Conservation (phyloP, 2,329 filamentous ascomycete genomes). For the Cladosporium sp. region DNA sequence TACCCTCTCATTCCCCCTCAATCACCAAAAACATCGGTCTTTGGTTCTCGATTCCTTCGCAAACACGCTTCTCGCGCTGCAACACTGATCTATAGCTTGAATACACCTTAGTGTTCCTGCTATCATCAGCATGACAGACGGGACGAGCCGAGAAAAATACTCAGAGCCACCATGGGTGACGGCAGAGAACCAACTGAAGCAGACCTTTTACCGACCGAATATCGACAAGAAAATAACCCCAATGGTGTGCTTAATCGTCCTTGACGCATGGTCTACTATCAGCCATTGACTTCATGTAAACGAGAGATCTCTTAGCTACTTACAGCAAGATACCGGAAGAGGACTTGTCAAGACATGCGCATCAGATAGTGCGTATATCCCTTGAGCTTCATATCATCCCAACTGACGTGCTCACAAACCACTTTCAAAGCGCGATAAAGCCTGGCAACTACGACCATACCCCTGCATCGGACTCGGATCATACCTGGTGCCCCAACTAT, state of each 20-base stretch:
- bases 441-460: constrained; percentile 22
- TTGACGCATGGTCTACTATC: too few species aligned
- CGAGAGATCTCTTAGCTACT: constrained; percentile 33
- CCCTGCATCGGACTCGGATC: constrained; percentile 24
- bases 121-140: too few species aligned
- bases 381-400: too few species aligned
- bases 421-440: constrained; percentile 23
- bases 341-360: constrained; percentile 33
- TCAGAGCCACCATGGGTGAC: constrained; percentile 12
- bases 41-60: too few species aligned
- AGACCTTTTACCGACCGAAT: constrained; percentile 8
- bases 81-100: too few species aligned
- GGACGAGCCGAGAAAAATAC: not conserved
- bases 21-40: too few species aligned
- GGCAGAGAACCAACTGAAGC: not conserved
- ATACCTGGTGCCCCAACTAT: constrained; percentile 21
- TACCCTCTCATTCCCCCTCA: too few species aligned
- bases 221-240: constrained; percentile 10
- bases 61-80: too few species aligned
- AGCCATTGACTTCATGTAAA: constrained; percentile 11
- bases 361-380: constrained; percentile 31
- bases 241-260: constrained; percentile 21
- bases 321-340: constrained; percentile 34
- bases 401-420: not conserved
- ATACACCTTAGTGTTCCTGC: too few species aligned